Conservation (phyloP, 768 basidiomycete genomes). For the Suillus ampliporus region DNA sequence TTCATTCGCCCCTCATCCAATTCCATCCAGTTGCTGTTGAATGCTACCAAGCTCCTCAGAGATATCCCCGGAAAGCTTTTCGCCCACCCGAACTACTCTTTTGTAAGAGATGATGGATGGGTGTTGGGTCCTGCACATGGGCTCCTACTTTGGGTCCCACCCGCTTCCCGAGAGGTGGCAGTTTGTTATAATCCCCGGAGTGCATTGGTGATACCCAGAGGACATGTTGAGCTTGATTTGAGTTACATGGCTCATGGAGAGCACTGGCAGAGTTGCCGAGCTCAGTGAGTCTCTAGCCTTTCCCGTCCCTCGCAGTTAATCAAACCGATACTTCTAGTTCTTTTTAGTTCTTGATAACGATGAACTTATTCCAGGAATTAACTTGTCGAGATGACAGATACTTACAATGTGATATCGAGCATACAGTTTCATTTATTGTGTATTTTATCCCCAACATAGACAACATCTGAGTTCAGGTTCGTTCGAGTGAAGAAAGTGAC, state of each 20-base stretch:
- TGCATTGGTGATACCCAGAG: slow-evolving; percentile 1
- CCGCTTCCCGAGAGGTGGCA: slow-evolving; percentile 6
- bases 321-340: not conserved
- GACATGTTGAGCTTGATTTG: slow-evolving; percentile 10
- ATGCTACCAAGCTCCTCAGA: not conserved
- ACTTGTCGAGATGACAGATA: too few species aligned
- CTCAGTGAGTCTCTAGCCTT: not conserved
- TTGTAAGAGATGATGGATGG: slow-evolving; percentile 14
- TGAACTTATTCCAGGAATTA: too few species aligned
- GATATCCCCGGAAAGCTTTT: not conserved
- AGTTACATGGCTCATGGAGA: slow-evolving; percentile 12
- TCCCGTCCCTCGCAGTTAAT: not conserved
- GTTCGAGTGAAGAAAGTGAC: too few species aligned
- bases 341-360: too few species aligned
- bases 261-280: not conserved
- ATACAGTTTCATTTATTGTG: too few species aligned
- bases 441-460: too few species aligned
- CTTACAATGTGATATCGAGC: too few species aligned
- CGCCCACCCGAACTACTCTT: too few species aligned
- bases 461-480: too few species aligned
- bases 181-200: slow-evolving; percentile 6
- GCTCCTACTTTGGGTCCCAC: slow-evolving; percentile 13
- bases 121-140: slow-evolving; percentile 2
- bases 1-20: slow-evolving; percentile 8
- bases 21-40: not conserved